A percentile compares a stretch with the other conserved stretches of the same genome.
Conservation (phyloP, 208 protist genomes). For the Phytomonas francai region DNA sequence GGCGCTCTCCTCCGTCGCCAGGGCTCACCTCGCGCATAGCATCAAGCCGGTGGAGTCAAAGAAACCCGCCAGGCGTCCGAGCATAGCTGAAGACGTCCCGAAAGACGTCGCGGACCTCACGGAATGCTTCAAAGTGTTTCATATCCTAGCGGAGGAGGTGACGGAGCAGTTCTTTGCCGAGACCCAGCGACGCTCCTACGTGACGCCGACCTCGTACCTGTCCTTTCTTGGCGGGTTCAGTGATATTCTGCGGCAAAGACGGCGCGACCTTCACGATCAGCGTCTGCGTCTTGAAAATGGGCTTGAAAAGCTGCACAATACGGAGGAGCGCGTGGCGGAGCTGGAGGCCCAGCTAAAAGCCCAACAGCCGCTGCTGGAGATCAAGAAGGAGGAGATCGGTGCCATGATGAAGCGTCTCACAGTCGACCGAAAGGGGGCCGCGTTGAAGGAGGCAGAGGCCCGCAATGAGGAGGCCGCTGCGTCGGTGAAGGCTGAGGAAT, state of each 20-base stretch:
- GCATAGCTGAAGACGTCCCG: background rate
- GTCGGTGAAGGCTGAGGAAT: conserved; percentile 91
- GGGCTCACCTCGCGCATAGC: conserved; percentile 45
- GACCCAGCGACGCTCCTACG: conserved; percentile 93
- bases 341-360: conserved; percentile 91
- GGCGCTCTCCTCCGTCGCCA: conserved; percentile 91
- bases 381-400: conserved; percentile 90
- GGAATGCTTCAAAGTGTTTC: conserved; percentile 90
- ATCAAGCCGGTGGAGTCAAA: background rate
- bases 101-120: conserved; percentile 10
- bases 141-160: conserved; percentile 80
- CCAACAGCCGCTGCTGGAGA: conserved; percentile 93
- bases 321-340: conserved; percentile 90
- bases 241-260: conserved; percentile 77
- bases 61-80: conserved; percentile 8
- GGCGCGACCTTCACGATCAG: conserved; percentile 72
- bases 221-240: conserved; percentile 91
- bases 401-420: conserved; percentile 90
- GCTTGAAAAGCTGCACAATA: conserved; percentile 91
- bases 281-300: conserved; percentile 91
- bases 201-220: conserved; percentile 97
- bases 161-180: conserved; percentile 90
- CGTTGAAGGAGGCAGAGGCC: conserved; percentile 78
- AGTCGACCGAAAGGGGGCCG: conserved; percentile 88
- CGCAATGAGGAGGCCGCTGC: conserved; percentile 90